phyloP scores from a whole-genome alignment of 345 rosid genomes.

The Populus simonii region DNA sequence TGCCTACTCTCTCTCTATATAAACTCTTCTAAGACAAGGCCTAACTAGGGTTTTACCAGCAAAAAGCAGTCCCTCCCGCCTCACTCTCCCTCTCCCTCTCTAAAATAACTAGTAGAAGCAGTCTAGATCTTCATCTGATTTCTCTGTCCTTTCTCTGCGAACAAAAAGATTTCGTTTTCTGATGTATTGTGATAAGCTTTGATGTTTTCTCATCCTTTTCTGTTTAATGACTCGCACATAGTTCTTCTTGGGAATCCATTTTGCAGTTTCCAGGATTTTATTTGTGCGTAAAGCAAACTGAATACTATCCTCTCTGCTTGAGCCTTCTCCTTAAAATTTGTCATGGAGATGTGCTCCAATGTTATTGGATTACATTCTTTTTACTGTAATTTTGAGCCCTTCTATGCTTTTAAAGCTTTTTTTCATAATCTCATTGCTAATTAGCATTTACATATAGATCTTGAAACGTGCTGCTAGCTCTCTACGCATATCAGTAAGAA shows the following conservation, averaged over 20 bases:
- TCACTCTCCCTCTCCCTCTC: accelerated
- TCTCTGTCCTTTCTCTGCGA: background rate
- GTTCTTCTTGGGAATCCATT: slow-evolving; percentile 12
- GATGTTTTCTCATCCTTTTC: background rate
- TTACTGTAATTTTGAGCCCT: background rate
- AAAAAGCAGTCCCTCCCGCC: background rate
- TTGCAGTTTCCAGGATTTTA: slow-evolving; percentile 21
- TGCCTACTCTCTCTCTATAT: background rate
- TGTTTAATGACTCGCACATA: background rate
- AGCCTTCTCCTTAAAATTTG: slow-evolving; percentile 1
- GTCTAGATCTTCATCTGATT: background rate
- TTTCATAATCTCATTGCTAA: too few species aligned
- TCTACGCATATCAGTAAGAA: too few species aligned
- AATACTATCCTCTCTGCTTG: slow-evolving; percentile 11
- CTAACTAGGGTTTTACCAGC: background rate
- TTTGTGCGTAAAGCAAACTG: slow-evolving; percentile 16
- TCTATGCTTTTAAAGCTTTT: too few species aligned
- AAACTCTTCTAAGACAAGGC: background rate
- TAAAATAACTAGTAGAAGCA: background rate
- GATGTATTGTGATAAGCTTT: background rate
- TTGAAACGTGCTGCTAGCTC: too few species aligned
- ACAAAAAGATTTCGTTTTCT: background rate
- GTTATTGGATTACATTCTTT: slow-evolving; percentile 39
- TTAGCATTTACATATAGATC: too few species aligned
- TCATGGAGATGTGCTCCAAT: slow-evolving; percentile 49